A percentile compares a stretch with the other conserved stretches of the same genome.
These are phyloP conservation scores for Yamadazyma paraphyllophila DNA, from an alignment of 805 yeast species.

Conservation along the genomic window DNA sequence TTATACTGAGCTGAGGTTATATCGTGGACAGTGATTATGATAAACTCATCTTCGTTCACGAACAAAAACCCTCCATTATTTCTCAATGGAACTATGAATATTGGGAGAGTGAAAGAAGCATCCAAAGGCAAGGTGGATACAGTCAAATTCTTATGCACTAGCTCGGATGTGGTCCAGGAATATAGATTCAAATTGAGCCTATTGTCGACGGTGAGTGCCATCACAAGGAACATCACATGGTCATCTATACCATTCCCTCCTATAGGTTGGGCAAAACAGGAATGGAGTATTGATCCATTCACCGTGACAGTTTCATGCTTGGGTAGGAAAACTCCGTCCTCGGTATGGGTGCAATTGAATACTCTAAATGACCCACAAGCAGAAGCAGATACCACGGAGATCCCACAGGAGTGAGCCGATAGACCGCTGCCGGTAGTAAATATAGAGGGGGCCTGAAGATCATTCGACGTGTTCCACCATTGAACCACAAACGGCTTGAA, in stretches of 20 bases:
- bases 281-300: constrained; percentile 40
- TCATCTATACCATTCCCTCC: constrained; percentile 20
- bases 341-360: constrained; percentile 33
- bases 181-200: constrained; percentile 37
- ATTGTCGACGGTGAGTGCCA: constrained; percentile 36
- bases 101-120: constrained; percentile 41
- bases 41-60: constrained; percentile 31
- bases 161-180: constrained; percentile 41
- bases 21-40: constrained; percentile 41
- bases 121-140: constrained; percentile 40
- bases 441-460: constrained; percentile 13
- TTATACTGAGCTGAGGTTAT: constrained; percentile 47
- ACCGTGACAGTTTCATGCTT: constrained; percentile 39
- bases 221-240: constrained; percentile 32
- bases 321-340: constrained; percentile 36
- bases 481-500: constrained; percentile 47
- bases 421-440: constrained; percentile 28
- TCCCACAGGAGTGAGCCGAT: constrained; percentile 37
- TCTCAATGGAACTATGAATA: constrained; percentile 40
- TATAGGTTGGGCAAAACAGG: constrained; percentile 43
- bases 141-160: constrained; percentile 25
- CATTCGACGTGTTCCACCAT: constrained; percentile 43
- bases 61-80: constrained; percentile 37
- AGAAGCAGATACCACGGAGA: constrained; percentile 38
- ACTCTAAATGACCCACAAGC: constrained; percentile 36